Percentiles rank a stretch among this genome's conserved stretches.
These are phyloP conservation scores for Pythium dissimile DNA, from an alignment of 352 stramenopile genomes.

Conservation along the genomic window DNA sequence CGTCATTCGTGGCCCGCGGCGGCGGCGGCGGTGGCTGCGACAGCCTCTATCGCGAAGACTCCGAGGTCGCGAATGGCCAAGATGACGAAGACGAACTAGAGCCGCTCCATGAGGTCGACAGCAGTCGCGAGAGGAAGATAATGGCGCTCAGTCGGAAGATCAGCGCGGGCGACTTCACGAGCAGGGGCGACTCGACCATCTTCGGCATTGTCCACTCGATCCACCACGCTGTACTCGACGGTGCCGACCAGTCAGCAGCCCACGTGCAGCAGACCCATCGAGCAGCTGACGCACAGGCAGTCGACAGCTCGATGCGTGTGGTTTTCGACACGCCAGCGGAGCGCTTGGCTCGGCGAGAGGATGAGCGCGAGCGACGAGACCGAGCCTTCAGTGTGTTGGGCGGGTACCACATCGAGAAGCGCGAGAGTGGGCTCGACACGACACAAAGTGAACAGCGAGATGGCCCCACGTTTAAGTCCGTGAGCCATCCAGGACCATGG, in stretches of 20 bases:
- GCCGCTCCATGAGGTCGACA: slow-evolving; percentile 24
- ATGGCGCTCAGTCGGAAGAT: slow-evolving; percentile 51
- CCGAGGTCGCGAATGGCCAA: neutral
- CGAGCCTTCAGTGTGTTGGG: slow-evolving; percentile 52
- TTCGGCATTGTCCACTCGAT: slow-evolving; percentile 53
- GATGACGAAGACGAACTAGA: slow-evolving; percentile 22
- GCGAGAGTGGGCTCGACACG: neutral
- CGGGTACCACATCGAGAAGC: slow-evolving; percentile 37
- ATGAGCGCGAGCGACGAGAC: slow-evolving; percentile 49
- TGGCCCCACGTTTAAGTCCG: slow-evolving; percentile 7
- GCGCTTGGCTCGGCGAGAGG: slow-evolving; percentile 44
- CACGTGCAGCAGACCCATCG: neutral
- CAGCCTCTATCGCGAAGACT: too few species aligned
- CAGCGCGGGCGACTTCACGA: slow-evolving; percentile 45
- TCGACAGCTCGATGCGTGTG: slow-evolving; percentile 43
- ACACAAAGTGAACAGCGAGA: neutral
- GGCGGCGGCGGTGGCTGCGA: neutral
- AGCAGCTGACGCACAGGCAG: neutral
- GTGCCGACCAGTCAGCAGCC: too few species aligned
- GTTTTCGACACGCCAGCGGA: slow-evolving; percentile 48
- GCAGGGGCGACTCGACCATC: slow-evolving; percentile 62
- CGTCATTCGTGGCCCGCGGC: neutral
- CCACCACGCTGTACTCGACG: slow-evolving; percentile 33
- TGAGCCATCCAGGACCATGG: slow-evolving; percentile 1
- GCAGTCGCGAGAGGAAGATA: slow-evolving; percentile 53